phyloP scores from a whole-genome alignment of 176 grass and related monocot genomes.

The Elaeis guineensis region DNA sequence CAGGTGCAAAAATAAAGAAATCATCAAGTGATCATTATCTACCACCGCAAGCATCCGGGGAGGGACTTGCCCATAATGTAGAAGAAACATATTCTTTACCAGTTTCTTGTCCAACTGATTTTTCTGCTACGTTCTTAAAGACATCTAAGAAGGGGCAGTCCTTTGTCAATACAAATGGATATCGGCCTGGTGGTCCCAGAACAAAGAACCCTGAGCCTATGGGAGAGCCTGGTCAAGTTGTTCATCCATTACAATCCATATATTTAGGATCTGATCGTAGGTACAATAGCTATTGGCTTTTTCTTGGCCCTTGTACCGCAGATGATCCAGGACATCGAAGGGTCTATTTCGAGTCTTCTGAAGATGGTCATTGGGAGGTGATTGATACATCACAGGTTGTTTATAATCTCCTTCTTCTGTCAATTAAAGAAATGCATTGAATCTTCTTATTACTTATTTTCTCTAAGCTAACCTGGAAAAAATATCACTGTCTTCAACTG shows the following conservation, averaged over 20 bases:
- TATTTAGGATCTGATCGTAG: slow-evolving; percentile 77
- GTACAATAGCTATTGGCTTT: slow-evolving; percentile 97
- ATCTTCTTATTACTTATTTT: slow-evolving; percentile 1
- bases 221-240: slow-evolving; percentile 14
- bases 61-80: slow-evolving; percentile 13
- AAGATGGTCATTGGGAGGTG: slow-evolving; percentile 89
- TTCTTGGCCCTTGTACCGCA: slow-evolving; percentile 69
- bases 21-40: slow-evolving; percentile 25
- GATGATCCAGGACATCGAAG: slow-evolving; percentile 85
- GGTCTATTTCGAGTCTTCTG: slow-evolving; percentile 92
- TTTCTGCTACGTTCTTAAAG: slow-evolving; percentile 24
- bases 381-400: slow-evolving; percentile 80
- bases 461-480: not conserved
- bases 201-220: slow-evolving; percentile 20
- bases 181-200: slow-evolving; percentile 14
- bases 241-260: slow-evolving; percentile 56
- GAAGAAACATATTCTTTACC: slow-evolving; percentile 5
- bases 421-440: no score
- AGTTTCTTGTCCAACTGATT: not conserved
- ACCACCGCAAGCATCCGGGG: slow-evolving; percentile 18
- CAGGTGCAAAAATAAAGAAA: slow-evolving; percentile 95
- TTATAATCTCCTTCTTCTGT: not conserved
- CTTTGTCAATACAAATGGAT: slow-evolving; percentile 20
- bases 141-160: slow-evolving; percentile 22
- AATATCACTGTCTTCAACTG: slow-evolving; percentile 8